These are phyloP conservation scores for Aspergillus alliaceus DNA, from an alignment of 2,329 filamentous ascomycete genomes.

Conservation along the genomic window DNA sequence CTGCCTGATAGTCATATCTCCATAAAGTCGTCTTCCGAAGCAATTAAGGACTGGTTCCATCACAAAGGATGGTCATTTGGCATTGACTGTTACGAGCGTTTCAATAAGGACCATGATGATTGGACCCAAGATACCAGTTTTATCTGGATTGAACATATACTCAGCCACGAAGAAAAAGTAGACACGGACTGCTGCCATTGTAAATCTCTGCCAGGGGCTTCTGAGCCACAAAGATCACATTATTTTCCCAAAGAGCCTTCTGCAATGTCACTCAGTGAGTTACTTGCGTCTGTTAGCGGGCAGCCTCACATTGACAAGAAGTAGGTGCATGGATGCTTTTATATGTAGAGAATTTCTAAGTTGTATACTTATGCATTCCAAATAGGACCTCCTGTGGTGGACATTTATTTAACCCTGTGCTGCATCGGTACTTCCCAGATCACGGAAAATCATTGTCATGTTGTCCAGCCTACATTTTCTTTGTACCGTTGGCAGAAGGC, in stretches of 20 bases:
- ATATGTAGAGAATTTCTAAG: too few species aligned
- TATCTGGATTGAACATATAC: neutral
- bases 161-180: neutral
- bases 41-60: neutral
- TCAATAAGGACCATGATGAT: neutral
- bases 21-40: neutral
- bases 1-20: neutral
- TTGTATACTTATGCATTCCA: too few species aligned
- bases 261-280: neutral
- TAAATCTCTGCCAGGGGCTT: neutral
- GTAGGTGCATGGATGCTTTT: too few species aligned
- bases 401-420: too few species aligned
- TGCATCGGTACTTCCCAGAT: too few species aligned
- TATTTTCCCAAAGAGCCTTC: neutral
- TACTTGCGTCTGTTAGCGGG: neutral
- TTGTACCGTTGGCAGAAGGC: too few species aligned
- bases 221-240: neutral
- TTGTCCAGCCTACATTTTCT: too few species aligned
- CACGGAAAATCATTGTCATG: too few species aligned
- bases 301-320: neutral
- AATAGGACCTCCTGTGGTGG: too few species aligned
- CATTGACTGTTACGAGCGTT: neutral
- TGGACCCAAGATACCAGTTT: neutral
- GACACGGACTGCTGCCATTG: neutral
- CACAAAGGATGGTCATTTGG: neutral